Evolutionary conservation across 371 early-diverging fungal species (phyloP).

Genomic region (Blastocladiella emersonii): DNA sequence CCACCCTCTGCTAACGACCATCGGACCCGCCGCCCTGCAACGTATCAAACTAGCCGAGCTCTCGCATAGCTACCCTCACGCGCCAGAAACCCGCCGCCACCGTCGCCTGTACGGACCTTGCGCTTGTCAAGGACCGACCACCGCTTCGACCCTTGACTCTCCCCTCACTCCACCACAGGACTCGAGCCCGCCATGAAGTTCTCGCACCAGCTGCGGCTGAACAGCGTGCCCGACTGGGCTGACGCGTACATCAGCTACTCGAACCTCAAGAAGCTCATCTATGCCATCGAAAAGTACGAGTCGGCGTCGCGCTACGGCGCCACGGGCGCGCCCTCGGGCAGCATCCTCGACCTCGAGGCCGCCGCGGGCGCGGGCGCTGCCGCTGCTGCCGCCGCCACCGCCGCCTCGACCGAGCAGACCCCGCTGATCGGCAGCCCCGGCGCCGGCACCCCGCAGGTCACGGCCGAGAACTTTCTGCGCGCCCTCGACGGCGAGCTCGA

Average conservation of each 20-base stretch:
- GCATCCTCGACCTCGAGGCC: not conserved
- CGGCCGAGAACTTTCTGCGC: slow-evolving; percentile 17
- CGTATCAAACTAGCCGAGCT: too few species aligned
- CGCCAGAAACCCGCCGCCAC: too few species aligned
- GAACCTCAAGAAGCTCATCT: slow-evolving; percentile 75
- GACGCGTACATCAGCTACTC: slow-evolving; percentile 52
- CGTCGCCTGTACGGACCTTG: too few species aligned
- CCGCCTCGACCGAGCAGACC: not conserved
- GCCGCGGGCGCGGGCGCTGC: not conserved
- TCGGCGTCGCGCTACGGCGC: slow-evolving; percentile 19
- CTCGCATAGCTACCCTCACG: too few species aligned
- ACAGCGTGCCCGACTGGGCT: slow-evolving; percentile 82
- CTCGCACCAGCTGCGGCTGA: slow-evolving; percentile 71
- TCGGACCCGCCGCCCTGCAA: too few species aligned
- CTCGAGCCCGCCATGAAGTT: too few species aligned
- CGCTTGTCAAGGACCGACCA: too few species aligned
- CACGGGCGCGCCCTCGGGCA: not conserved
- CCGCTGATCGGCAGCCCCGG: not conserved
- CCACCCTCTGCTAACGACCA: too few species aligned
- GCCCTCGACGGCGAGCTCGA: slow-evolving; percentile 55
- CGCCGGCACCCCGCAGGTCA: not conserved
- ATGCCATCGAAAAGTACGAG: slow-evolving; percentile 60
- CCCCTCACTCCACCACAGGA: too few species aligned
- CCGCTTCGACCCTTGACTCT: too few species aligned
- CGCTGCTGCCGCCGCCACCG: not conserved